Base-by-base conservation (phyloP, 441 rosid genomes). In the Brassica hybrid region DNA sequence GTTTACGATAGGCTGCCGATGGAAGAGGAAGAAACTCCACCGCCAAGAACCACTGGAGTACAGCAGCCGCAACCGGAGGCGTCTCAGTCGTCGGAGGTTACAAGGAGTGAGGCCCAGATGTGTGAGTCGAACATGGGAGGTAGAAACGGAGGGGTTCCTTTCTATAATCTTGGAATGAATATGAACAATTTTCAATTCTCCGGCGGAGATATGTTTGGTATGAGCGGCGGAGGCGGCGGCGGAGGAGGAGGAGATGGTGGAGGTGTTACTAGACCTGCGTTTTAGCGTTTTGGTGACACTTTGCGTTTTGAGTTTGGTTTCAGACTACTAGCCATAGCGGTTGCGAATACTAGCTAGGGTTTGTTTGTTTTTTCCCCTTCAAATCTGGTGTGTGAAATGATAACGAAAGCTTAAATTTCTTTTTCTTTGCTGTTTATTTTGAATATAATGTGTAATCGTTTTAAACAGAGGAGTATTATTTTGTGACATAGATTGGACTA, bases 1-100 rank as follows among this genome's bases (percentile, higher is more conserved):
- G 87, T 85, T 58, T 89, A 86, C 60, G 93, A 89, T 83, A 85
- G 89, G 81, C 71, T 89, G 70, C 93, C 93, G 7, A 73, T 84
- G 27, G 91, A 89, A 58, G 89, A 82, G 38, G 89, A 82, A 58
- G 76, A 74, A 43, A 69, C 80, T 18, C 61, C 83, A 7, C 82
- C 83, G 10, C 68, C 71, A 17, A 73, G 81, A 67, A 27, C 14
- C 27, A 52, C 65, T 7, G 74, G 74, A n/a, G 74, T 36, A 21
- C 72, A 69, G 32, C 89, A 71, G 73, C 76, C 83, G 17, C 86
- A 81, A 64, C 83, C 83, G 4, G 73, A 80, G 56, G 88, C 83
- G 2, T 87, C 90, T 5, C 90, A 87, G 82, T 69, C 88, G 0
- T 87, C 89, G 8, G 86, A 78, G 30, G 83, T 85, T 54, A 84